phyloP scores from a whole-genome alignment of 2,329 filamentous ascomycete species.

The Talaromyces amestolkiae region DNA sequence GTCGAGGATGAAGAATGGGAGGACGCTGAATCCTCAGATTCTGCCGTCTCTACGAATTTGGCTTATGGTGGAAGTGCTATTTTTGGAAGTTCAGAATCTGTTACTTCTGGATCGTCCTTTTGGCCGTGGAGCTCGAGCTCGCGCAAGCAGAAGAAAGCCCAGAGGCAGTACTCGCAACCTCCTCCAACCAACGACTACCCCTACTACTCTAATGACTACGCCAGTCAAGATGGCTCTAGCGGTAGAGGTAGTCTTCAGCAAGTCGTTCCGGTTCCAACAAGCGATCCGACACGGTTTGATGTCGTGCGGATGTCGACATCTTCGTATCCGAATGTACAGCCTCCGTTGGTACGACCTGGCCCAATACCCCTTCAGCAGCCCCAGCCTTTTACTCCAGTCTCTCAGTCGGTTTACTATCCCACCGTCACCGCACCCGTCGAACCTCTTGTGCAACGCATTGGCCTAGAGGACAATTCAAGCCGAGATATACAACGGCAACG shows the following conservation, averaged over 20 bases:
- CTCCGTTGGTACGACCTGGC: slow-evolving; percentile 49
- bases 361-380: slow-evolving; percentile 78
- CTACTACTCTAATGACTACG: slow-evolving; percentile 7
- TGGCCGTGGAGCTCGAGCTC: slow-evolving; percentile 64
- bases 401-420: slow-evolving; percentile 62
- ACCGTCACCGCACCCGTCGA: slow-evolving; percentile 43
- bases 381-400: slow-evolving; percentile 72
- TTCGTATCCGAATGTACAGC: slow-evolving; percentile 25
- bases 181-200: slow-evolving; percentile 3
- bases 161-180: slow-evolving; percentile 20
- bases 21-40: slow-evolving; percentile 55
- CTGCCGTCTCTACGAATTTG: slow-evolving; percentile 31
- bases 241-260: slow-evolving; percentile 51
- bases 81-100: slow-evolving; percentile 51
- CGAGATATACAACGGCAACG: slow-evolving; percentile 24
- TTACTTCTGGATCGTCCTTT: slow-evolving; percentile 53
- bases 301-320: slow-evolving; percentile 39
- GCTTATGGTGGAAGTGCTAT: slow-evolving; percentile 57
- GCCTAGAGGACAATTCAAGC: slow-evolving; percentile 1
- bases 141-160: slow-evolving; percentile 48
- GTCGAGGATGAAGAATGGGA: slow-evolving; percentile 59
- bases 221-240: slow-evolving; percentile 31
- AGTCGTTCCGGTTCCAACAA: slow-evolving; percentile 65
- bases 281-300: slow-evolving; percentile 64
- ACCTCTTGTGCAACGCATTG: slow-evolving; percentile 27